Conservation (phyloP, 2,329 filamentous ascomycete species). For the Ramularia endophylla region DNA sequence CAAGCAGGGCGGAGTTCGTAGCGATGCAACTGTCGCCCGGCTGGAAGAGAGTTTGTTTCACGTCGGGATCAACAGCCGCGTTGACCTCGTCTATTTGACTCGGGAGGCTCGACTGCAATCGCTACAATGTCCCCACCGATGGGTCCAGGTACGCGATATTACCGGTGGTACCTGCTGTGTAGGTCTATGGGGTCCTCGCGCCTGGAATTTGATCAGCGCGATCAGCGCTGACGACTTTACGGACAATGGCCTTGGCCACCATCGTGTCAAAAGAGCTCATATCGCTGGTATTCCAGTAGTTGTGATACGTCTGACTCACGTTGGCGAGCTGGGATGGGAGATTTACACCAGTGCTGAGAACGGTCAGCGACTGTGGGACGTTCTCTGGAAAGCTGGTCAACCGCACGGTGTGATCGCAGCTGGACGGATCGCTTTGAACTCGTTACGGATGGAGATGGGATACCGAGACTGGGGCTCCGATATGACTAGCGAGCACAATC, state of each 20-base stretch:
- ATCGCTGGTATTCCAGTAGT: slow-evolving; percentile 54
- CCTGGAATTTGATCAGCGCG: slow-evolving; percentile 45
- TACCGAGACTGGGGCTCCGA: slow-evolving; percentile 53
- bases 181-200: slow-evolving; percentile 57
- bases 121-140: slow-evolving; percentile 35
- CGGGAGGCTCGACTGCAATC: slow-evolving; percentile 48
- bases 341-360: slow-evolving; percentile 56
- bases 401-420: slow-evolving; percentile 52
- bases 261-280: slow-evolving; percentile 43
- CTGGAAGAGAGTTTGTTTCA: slow-evolving; percentile 48
- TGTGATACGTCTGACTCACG: slow-evolving; percentile 52
- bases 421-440: slow-evolving; percentile 53
- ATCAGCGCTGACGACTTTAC: slow-evolving; percentile 44
- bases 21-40: slow-evolving; percentile 53
- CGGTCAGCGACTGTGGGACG: slow-evolving; percentile 55
- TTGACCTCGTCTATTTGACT: slow-evolving; percentile 50
- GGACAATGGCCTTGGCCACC: slow-evolving; percentile 44
- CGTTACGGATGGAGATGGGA: slow-evolving; percentile 55
- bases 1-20: slow-evolving; percentile 47
- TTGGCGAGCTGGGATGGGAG: slow-evolving; percentile 59
- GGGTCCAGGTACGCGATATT: slow-evolving; percentile 52
- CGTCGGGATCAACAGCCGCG: slow-evolving; percentile 51
- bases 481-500: slow-evolving; percentile 56
- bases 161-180: slow-evolving; percentile 56
- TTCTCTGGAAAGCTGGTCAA: slow-evolving; percentile 50